Conservation (phyloP, 1,139 yeast genomes). For the Geotrichum siamense region DNA sequence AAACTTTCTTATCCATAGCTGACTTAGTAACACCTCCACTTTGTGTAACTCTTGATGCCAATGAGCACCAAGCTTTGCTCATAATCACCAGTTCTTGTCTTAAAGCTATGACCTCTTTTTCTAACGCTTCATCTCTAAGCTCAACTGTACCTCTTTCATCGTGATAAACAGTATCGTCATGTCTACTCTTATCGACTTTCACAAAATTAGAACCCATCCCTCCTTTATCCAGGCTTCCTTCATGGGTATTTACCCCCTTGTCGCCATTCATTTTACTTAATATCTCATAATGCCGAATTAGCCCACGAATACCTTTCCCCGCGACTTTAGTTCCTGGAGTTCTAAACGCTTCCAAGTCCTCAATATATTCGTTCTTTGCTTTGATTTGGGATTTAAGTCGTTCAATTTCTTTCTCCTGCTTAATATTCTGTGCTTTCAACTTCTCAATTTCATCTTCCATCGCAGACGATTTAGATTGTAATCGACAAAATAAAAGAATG, state of each 20-base stretch:
- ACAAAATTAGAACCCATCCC: neutral
- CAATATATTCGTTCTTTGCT: neutral
- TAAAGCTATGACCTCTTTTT: constrained; percentile 15
- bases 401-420: neutral
- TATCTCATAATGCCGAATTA: constrained; percentile 17
- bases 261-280: constrained; percentile 4
- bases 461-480: no score
- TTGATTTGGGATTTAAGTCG: neutral
- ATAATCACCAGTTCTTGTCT: constrained; percentile 23
- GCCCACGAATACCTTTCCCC: constrained; percentile 7
- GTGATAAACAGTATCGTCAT: neutral
- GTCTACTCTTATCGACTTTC: constrained; percentile 5
- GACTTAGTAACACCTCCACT: no score
- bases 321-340: neutral
- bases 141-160: neutral
- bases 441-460: neutral
- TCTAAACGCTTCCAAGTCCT: constrained; percentile 5
- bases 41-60: constrained; percentile 28
- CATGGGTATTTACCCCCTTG: neutral
- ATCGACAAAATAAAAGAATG: no score
- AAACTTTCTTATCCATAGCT: constrained; percentile 26
- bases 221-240: neutral
- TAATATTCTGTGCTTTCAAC: neutral
- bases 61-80: constrained; percentile 29
- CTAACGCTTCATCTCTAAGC: constrained; percentile 6